Percentiles rank a stretch among this genome's conserved stretches.
These are phyloP conservation scores for Novymonas esmeraldas DNA, from an alignment of 208 protist species.

Conservation along the genomic window DNA sequence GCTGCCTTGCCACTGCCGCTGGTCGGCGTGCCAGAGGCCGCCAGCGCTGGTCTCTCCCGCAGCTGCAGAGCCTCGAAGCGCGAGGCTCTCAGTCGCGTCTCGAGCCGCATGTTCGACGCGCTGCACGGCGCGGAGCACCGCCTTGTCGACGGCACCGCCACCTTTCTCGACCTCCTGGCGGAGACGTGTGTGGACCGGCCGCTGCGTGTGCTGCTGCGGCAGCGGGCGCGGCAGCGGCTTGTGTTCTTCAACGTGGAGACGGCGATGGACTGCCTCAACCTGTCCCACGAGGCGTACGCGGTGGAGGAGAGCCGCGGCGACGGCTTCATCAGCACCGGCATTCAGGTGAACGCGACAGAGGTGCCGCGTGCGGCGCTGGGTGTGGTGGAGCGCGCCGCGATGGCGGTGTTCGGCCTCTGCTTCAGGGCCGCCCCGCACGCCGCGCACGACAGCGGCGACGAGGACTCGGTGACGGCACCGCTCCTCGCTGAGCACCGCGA, in stretches of 20 bases:
- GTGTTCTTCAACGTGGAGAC: constrained; percentile 92
- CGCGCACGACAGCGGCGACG: neutral
- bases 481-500: neutral
- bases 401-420: constrained; percentile 19
- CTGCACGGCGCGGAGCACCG: constrained; percentile 28
- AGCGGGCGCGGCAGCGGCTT: constrained; percentile 33
- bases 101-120: constrained; percentile 25
- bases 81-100: constrained; percentile 12
- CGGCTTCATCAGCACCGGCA: constrained; percentile 28
- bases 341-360: constrained; percentile 29
- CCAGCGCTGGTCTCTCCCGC: neutral
- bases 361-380: constrained; percentile 31
- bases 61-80: neutral
- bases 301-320: constrained; percentile 45
- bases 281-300: constrained; percentile 75
- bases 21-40: neutral
- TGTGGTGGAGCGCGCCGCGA: constrained; percentile 21
- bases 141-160: constrained; percentile 36
- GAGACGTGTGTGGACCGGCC: constrained; percentile 33
- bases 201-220: constrained; percentile 28
- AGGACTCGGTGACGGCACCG: neutral
- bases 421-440: constrained; percentile 20
- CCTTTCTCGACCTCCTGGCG: constrained; percentile 35
- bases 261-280: constrained; percentile 87
- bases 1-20: neutral